phyloP scores from a whole-genome alignment of 768 basidiomycete genomes.

The Artomyces pyxidatus region DNA sequence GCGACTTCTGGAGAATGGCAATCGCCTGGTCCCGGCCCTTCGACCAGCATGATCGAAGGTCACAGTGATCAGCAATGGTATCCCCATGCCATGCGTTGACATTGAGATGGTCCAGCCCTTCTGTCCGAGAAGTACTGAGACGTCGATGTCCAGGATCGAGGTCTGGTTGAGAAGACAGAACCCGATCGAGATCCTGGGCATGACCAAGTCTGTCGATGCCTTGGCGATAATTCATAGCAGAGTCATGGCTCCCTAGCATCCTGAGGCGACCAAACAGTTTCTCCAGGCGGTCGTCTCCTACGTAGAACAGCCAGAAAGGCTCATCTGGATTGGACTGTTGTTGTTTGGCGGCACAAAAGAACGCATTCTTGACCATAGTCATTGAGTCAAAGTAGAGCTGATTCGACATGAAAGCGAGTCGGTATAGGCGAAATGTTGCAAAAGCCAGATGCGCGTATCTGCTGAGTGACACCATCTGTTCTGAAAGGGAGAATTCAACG shows the following conservation, averaged over 20 bases:
- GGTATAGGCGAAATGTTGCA: neutral
- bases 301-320: neutral
- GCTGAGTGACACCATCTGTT: neutral
- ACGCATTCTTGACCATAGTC: neutral
- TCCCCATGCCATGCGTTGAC: neutral
- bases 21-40: neutral
- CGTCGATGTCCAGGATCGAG: constrained; percentile 6
- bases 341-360: neutral
- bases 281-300: constrained; percentile 6
- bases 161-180: constrained; percentile 1
- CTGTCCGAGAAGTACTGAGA: neutral
- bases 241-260: neutral
- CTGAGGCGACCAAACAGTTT: constrained; percentile 1
- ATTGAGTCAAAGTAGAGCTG: neutral
- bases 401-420: neutral
- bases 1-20: neutral
- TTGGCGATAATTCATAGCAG: neutral
- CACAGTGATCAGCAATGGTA: neutral
- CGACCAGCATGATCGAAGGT: neutral
- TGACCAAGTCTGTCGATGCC: neutral
- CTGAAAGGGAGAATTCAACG: neutral
- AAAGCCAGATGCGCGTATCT: neutral
- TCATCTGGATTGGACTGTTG: neutral
- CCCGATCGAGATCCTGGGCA: neutral
- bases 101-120: constrained; percentile 6